Base-by-base conservation (phyloP, 129 eudicot genomes). In the Flaveria robusta region DNA sequence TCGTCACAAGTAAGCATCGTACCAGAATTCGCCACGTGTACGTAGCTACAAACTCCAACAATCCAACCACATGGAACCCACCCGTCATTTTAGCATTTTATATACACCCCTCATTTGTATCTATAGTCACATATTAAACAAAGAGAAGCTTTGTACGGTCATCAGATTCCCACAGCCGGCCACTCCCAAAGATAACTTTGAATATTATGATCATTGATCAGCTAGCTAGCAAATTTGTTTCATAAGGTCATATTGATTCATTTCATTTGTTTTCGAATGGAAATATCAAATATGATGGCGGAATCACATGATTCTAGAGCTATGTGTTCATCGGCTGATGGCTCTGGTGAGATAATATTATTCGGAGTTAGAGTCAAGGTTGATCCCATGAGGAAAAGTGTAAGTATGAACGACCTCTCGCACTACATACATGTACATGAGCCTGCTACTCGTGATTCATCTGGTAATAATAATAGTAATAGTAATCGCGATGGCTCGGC, bases 381-480 rank as follows among this genome's bases (percentile, higher is more conserved):
- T 51, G 99, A 91, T 81, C 96, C 99, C 10, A 89, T 94, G 96
- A 91, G 99, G 84, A 94, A 94, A 87, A 91, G 97, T 68, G 99
- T 87, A 12, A 91, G 97, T 77, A 86, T 94, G 90, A 94, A 89
- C 76, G 85, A 94, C 69, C 86, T 94, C 6, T 89, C 99, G 2
- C 90, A 94, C 59, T 94, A 94, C 56, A 83, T 83, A 65, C 86
- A 78, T 11, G 37, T 51, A n/a, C 81, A 68, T n/a, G n/a, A n/a
- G 2, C 49, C 75, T 16, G 37, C 20, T 5, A 85, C 86, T 24
- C 83, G 54, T 34, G 39, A 34, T 60, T 74, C 84, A 16, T 74
- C 82, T 66, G 14, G 55, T 11, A 73, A 60, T 69, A 50, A 60
- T 16, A 65, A 76, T 37, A 52, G 2, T 52, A 65, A 76, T 37